Evolutionary conservation across 108 stramenopile species (phyloP), one percentile per base, ranked within the genome.

Genomic region (Hondaea fermentalgiana): DNA sequence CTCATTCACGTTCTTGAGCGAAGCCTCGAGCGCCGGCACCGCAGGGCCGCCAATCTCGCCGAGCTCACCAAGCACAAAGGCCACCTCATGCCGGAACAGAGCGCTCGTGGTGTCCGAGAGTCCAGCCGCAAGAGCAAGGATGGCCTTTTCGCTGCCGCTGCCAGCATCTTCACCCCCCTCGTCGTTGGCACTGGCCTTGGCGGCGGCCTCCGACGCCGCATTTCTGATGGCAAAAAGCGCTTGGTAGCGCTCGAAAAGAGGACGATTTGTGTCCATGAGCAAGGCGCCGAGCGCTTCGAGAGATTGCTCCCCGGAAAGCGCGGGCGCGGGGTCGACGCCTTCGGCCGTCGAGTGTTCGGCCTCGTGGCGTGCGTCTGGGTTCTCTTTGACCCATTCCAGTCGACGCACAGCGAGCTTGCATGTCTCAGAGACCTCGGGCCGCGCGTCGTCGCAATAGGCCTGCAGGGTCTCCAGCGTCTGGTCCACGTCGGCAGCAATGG

Each of bases 201-300:
- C 55, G 55, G 55, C 8, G 4, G 55, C 55, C 55, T 57, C 16
- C 14, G 55, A 57, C 14, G 64, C 64, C 14, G 42, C 35, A 94
- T 99, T 98, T 47, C 99, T 94, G 42, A 99, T 88, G 8, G 96
- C 95, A 90, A 99, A 99, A 98, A 99, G 99, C 76, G 98, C 98
- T 53, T 97, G 95, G 90, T 96, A 97, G 76, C 99, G 92, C 89
- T 97, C 95, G 91, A 98, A 97, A 19, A 99, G 91, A 58, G 95
- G 92, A n/a, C 69, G 60, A 21, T 43, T 51, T 87, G 87, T 72
- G 92, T 99, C 94, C 42, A 91, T 58, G 44, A 99, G 90, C 87
- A 95, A 91, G 51, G 89, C 88, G 16, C 96, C 95, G 35, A 99
- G 90, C 60, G 95, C 93, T 5, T 51, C 72, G 4, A 93, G 87